A percentile compares a stretch with the other conserved stretches of the same genome.
These are phyloP conservation scores for Globisporangium acanthophoron DNA, from an alignment of 352 stramenopile genomes.

Conservation along the genomic window DNA sequence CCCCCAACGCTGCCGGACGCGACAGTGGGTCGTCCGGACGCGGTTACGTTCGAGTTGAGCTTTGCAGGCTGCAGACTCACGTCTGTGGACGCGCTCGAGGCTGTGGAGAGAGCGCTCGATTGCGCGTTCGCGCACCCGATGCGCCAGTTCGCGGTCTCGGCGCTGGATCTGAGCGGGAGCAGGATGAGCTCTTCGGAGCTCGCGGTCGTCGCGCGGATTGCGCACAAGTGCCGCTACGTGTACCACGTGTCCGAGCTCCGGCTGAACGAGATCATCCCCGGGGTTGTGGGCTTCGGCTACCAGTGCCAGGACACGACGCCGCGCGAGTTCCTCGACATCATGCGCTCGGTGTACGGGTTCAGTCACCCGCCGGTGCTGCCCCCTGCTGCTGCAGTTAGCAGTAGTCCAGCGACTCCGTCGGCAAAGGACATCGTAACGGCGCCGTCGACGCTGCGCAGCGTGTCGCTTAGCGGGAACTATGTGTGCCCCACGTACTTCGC, in stretches of 20 bases:
- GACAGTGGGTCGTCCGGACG: background rate
- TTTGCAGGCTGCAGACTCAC: background rate
- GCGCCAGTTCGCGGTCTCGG: background rate
- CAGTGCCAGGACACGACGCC: background rate
- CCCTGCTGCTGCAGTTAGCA: no score
- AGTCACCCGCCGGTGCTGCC: background rate
- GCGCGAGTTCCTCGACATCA: slow-evolving; percentile 6
- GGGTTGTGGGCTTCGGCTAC: no score
- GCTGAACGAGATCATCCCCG: background rate
- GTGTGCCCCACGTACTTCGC: slow-evolving; percentile 2
- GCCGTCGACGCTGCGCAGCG: background rate
- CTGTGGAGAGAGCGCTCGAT: slow-evolving; percentile 1
- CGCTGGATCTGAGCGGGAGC: slow-evolving; percentile 9
- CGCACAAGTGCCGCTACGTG: background rate
- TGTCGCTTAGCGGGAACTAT: background rate
- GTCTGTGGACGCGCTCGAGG: background rate
- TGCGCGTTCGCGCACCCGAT: slow-evolving; percentile 3
- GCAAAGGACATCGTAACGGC: no score
- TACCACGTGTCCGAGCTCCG: slow-evolving; percentile 2
- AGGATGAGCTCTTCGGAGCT: slow-evolving; percentile 2
- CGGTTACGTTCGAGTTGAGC: background rate
- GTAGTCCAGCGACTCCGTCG: background rate
- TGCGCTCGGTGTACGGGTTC: background rate
- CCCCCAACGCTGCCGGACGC: background rate
- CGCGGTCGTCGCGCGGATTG: slow-evolving; percentile 9